Conservation (phyloP, 2,329 filamentous ascomycete genomes). For the Mariannaea sp. region DNA sequence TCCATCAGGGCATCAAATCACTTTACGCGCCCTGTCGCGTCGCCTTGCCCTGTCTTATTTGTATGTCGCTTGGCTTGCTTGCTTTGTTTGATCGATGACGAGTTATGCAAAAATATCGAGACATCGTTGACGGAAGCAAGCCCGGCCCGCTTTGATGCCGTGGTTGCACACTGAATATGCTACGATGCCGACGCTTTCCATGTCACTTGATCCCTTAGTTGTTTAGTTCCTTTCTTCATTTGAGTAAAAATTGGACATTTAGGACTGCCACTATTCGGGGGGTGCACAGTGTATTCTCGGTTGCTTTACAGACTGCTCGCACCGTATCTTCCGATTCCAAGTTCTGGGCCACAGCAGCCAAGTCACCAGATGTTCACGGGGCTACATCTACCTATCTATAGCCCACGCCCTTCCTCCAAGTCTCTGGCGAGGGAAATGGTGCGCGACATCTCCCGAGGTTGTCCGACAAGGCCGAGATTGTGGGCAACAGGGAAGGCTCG, state of each 20-base stretch:
- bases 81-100: background rate
- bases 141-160: too few relatives aligned
- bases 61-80: background rate
- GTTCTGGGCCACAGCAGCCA: background rate
- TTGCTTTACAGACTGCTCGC: background rate
- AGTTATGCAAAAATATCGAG: background rate
- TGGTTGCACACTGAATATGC: too few relatives aligned
- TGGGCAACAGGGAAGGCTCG: too few relatives aligned
- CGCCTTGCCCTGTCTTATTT: background rate
- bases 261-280: too few relatives aligned
- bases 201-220: too few relatives aligned
- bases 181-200: too few relatives aligned
- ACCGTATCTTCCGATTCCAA: slow-evolving; percentile 19
- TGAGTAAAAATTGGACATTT: too few relatives aligned
- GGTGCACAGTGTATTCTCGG: background rate
- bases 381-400: slow-evolving; percentile 9
- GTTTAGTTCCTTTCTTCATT: too few relatives aligned
- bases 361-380: slow-evolving; percentile 12
- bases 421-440: slow-evolving; percentile 1
- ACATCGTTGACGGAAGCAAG: background rate
- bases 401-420: slow-evolving; percentile 12
- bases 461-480: slow-evolving; percentile 1
- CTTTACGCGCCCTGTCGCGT: slow-evolving; percentile 21
- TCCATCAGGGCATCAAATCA: slow-evolving; percentile 12
- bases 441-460: slow-evolving; percentile 4